Conservation (phyloP, 2,329 filamentous ascomycete genomes). For the Hypoxylon sp. region DNA sequence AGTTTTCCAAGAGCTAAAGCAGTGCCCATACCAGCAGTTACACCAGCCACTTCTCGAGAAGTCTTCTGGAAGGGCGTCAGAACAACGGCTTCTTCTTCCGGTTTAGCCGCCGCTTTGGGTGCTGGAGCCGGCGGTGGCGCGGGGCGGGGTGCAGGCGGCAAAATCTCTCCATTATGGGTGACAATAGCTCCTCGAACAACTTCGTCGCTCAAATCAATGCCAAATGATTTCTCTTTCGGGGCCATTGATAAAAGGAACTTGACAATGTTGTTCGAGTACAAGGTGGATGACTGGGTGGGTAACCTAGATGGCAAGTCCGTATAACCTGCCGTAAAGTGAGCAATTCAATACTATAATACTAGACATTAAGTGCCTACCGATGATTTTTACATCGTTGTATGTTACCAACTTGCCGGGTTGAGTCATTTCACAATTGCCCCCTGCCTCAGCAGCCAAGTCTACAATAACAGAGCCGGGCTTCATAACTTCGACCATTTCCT, state of each 20-base stretch:
- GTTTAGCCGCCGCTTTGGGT: slow-evolving; percentile 58
- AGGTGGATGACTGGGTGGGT: slow-evolving; percentile 88
- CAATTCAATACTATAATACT: neutral
- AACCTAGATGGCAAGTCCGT: slow-evolving; percentile 89
- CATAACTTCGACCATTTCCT: slow-evolving; percentile 85
- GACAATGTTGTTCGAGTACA: slow-evolving; percentile 95
- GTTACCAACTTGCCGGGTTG: slow-evolving; percentile 78
- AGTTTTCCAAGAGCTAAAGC: slow-evolving; percentile 83
- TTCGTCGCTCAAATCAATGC: slow-evolving; percentile 85
- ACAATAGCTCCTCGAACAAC: slow-evolving; percentile 90
- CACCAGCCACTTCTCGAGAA: slow-evolving; percentile 79
- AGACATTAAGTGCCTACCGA: slow-evolving; percentile 69
- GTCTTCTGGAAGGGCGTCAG: slow-evolving; percentile 87
- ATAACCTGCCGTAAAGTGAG: slow-evolving; percentile 70
- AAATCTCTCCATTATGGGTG: slow-evolving; percentile 80
- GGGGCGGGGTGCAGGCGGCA: slow-evolving; percentile 82
- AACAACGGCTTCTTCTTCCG: slow-evolving; percentile 72
- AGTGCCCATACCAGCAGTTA: slow-evolving; percentile 84
- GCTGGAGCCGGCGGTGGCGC: slow-evolving; percentile 68
- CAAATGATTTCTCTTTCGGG: slow-evolving; percentile 83
- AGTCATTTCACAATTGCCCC: slow-evolving; percentile 89
- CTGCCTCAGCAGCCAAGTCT: slow-evolving; percentile 88
- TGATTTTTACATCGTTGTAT: slow-evolving; percentile 85
- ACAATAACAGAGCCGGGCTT: slow-evolving; percentile 91
- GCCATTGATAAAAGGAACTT: slow-evolving; percentile 88